A percentile compares a stretch with the other conserved stretches of the same genome.
These are phyloP conservation scores for Lotus japonicus DNA, from an alignment of 306 rosid genomes.

Conservation along the genomic window DNA sequence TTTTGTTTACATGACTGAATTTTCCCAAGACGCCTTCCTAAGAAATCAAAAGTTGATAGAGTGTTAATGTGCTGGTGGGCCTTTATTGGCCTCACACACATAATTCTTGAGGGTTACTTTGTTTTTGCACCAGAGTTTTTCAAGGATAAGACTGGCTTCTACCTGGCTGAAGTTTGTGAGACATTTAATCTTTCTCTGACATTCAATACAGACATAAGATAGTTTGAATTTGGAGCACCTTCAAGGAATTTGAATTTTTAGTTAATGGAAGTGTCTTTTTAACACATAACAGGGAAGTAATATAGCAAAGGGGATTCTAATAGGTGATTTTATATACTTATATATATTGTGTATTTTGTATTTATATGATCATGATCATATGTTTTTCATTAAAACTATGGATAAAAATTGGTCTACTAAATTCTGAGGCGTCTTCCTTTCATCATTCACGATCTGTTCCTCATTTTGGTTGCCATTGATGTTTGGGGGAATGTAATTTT, in stretches of 20 bases:
- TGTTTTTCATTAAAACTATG: no score
- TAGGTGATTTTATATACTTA: no score
- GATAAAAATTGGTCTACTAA: no score
- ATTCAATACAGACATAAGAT: neutral
- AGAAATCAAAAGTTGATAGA: slow-evolving; percentile 57
- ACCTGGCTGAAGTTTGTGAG: slow-evolving; percentile 91
- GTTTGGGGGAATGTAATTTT: no score
- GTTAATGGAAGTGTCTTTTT: slow-evolving; percentile 1
- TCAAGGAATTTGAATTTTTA: neutral
- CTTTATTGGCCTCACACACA: slow-evolving; percentile 86
- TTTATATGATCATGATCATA: no score
- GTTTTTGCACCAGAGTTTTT: slow-evolving; percentile 74
- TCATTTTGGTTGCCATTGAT: no score
- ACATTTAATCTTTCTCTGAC: slow-evolving; percentile 1
- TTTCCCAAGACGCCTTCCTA: slow-evolving; percentile 48
- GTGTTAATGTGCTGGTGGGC: slow-evolving; percentile 96
- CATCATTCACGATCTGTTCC: no score
- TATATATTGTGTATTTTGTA: no score
- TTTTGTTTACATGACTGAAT: neutral
- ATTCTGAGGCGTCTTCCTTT: no score
- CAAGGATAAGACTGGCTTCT: slow-evolving; percentile 62
- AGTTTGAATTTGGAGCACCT: neutral
- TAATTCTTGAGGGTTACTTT: slow-evolving; percentile 74
- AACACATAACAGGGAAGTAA: slow-evolving; percentile 70
- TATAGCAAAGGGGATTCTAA: slow-evolving; percentile 99